Conservation (phyloP, 148 eudicot genomes). For the Bassia scoparia region DNA sequence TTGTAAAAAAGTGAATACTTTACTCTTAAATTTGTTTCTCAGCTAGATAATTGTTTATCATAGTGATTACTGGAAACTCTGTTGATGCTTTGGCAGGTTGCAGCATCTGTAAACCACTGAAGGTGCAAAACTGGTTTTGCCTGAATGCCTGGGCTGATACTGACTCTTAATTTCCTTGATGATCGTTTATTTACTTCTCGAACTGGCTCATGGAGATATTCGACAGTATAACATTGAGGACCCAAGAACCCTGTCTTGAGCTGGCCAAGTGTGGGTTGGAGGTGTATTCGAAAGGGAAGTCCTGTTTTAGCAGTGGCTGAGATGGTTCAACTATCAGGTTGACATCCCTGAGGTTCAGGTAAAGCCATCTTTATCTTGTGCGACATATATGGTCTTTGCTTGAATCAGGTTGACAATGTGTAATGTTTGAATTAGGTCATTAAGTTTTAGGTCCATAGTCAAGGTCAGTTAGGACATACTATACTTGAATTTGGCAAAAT, state of each 20-base stretch:
- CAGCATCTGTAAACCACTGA: conserved; percentile 65
- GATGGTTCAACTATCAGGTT: conserved; percentile 85
- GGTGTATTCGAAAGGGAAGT: conserved; percentile 76
- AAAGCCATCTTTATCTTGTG: background rate
- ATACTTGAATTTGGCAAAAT: no score
- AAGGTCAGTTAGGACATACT: no score
- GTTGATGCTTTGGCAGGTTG: conserved; percentile 40
- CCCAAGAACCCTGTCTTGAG: conserved; percentile 68
- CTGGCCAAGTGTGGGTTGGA: conserved; percentile 88
- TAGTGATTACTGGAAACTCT: background rate
- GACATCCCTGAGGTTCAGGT: conserved; percentile 85
- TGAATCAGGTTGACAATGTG: background rate
- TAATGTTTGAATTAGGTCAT: no score
- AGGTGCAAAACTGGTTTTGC: conserved; percentile 92
- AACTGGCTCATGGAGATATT: conserved; percentile 99
- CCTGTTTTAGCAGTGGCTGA: conserved; percentile 68
- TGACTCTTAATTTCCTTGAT: conserved; percentile 82
- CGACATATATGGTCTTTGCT: background rate
- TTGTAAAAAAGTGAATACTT: no score
- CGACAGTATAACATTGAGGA: conserved; percentile 96
- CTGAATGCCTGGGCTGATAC: conserved; percentile 99
- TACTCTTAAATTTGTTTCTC: no score
- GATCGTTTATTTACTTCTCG: conserved; percentile 81
- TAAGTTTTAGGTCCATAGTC: no score
- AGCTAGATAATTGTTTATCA: background rate